Evolutionary conservation across 805 yeast species (phyloP).

Genomic region (Yamadazyma kitorensis): DNA sequence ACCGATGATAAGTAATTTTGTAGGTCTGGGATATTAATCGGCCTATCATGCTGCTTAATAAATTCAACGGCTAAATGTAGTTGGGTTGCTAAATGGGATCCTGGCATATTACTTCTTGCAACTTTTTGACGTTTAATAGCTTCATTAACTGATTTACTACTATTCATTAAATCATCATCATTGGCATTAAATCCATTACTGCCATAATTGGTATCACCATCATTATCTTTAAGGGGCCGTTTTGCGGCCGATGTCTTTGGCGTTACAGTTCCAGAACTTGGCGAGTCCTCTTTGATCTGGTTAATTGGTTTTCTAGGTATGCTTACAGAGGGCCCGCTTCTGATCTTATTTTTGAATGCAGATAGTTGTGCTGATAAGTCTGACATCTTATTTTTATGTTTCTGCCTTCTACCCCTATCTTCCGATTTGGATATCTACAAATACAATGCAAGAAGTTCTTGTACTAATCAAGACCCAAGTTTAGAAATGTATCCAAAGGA

Average conservation of each 20-base stretch:
- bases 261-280: not conserved
- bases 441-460: no score
- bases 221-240: slow-evolving; percentile 5
- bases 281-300: not conserved
- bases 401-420: no score
- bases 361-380: slow-evolving; percentile 44
- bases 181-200: slow-evolving; percentile 1
- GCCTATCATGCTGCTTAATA: slow-evolving; percentile 68
- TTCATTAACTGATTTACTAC: slow-evolving; percentile 19
- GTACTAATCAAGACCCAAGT: no score
- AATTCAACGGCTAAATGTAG: slow-evolving; percentile 89
- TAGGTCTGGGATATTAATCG: slow-evolving; percentile 64
- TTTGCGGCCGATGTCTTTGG: slow-evolving; percentile 7
- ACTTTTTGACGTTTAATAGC: slow-evolving; percentile 34
- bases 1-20: slow-evolving; percentile 64
- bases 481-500: no score
- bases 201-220: slow-evolving; percentile 1
- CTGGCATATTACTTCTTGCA: slow-evolving; percentile 26
- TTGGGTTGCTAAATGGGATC: slow-evolving; percentile 78
- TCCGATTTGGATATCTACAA: no score
- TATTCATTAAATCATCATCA: not conserved
- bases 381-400: slow-evolving; percentile 23
- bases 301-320: slow-evolving; percentile 25
- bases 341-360: slow-evolving; percentile 44
- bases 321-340: slow-evolving; percentile 42